Evolutionary conservation across 306 rosid genomes (phyloP), one percentile per base, ranked within the genome.

Genomic region (Erythrophleum fordii): DNA sequence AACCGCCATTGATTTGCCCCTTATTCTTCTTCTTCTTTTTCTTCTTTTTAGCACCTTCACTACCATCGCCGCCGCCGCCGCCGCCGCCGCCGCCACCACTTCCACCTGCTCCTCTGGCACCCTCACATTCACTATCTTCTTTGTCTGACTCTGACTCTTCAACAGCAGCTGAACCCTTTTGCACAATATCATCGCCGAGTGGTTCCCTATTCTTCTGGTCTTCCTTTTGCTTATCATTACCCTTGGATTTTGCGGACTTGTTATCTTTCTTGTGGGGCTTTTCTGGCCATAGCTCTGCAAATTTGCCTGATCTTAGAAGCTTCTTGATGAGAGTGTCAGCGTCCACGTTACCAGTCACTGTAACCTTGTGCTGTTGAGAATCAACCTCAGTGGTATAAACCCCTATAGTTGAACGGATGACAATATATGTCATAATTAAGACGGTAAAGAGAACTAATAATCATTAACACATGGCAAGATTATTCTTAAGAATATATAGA

Each of bases 321-420:
- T 84, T 91, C 86, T 87, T 88, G 18, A 91, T 75, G 14, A 91
- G 81, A 53, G 86, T 85, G 45, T 82, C 90, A 1, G 83, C 84
- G 42, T 84, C 90, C 51, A 91, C 89, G 87, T 91, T 87, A 8
- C 95, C 95, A 0, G 88, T 85, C 31, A 91, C 95, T 0, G 87
- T 86, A 11, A 91, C 95, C 73, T 89, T 91, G 62, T 91, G 92
- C 80, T 79, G 92, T 84, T 75, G 85, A 55, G 87, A 75, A 81
- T 91, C 91, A 75, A 91, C 80, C 28, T 75, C 61, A 18, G 87
- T 89, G 14, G 59, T 77, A 73, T 91, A 91, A 71, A 91, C 95
- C 66, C 95, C 95, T 91, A 7, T 11, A 73, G 11, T 8, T 13
- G 7, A 35, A 73, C 7, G n/a, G 6, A 37, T 37, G 52, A 37